phyloP scores from a whole-genome alignment of 495 filamentous ascomycete species.

The Neurospora sp. region DNA sequence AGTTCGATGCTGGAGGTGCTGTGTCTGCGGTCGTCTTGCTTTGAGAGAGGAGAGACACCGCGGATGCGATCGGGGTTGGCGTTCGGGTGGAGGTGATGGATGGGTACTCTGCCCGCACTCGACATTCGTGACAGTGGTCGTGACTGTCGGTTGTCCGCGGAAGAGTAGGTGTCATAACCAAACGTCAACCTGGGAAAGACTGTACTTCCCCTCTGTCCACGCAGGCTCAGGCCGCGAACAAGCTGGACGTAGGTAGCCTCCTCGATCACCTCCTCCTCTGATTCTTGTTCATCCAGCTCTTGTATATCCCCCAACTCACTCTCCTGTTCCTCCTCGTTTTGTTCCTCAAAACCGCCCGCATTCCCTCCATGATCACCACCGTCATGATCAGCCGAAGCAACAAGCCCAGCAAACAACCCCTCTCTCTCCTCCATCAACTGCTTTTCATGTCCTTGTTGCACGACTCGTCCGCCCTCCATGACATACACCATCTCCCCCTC shows the following conservation, averaged over 20 bases:
- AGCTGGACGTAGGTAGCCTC: constrained; percentile 9
- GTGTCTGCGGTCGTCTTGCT: constrained; percentile 2
- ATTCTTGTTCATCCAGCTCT: neutral
- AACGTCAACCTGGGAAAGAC: neutral
- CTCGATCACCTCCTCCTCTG: constrained; percentile 1
- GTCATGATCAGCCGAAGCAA: constrained; percentile 16
- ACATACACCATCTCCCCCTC: constrained; percentile 73
- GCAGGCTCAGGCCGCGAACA: constrained; percentile 6
- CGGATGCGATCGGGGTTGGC: neutral
- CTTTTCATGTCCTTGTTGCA: constrained; percentile 52
- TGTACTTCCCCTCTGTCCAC: neutral
- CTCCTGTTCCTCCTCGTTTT: neutral
- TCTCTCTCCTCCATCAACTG: constrained; percentile 21
- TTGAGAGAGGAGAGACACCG: neutral
- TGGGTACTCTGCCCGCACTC: neutral
- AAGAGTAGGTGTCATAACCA: neutral
- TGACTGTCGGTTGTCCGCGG: neutral
- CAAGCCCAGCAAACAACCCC: constrained; percentile 24
- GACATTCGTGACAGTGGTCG: neutral
- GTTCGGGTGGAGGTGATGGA: neutral
- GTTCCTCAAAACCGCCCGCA: neutral
- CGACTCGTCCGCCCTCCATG: constrained; percentile 58
- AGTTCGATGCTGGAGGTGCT: constrained; percentile 7
- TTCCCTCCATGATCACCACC: neutral
- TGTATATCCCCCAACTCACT: neutral